Conservation (phyloP, 2,329 filamentous ascomycete species). For the Biscogniauxia marginata region DNA sequence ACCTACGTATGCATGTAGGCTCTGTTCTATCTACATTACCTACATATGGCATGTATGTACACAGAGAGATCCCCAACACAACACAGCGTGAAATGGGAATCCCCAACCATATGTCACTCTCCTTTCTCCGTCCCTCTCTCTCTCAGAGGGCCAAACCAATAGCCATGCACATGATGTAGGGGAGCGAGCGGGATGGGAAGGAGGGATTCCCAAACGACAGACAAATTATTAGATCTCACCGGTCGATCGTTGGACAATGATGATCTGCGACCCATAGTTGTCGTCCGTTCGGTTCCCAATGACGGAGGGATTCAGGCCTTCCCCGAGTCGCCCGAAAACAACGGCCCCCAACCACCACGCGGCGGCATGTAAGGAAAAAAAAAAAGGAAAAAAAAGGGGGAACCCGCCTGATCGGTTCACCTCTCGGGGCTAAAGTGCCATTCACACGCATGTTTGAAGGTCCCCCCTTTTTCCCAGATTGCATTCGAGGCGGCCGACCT, state of each 20-base stretch:
- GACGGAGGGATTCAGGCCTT: neutral
- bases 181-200: no score
- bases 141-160: no score
- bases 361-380: neutral
- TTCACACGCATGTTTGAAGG: neutral
- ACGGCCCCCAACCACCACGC: neutral
- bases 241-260: neutral
- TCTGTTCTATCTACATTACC: neutral
- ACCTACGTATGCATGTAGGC: neutral
- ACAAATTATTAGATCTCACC: neutral
- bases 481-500: neutral
- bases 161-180: no score
- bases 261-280: neutral
- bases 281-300: neutral
- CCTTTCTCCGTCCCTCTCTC: neutral
- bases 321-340: neutral
- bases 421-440: neutral
- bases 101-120: neutral
- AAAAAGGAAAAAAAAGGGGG: neutral
- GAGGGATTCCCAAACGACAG: neutral
- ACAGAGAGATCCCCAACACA: neutral
- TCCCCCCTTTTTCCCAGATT: neutral
- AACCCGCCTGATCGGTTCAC: neutral
- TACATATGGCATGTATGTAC: neutral
- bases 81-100: neutral